Percentiles rank a stretch among this genome's conserved stretches.
Conservation (phyloP, 2,329 filamentous ascomycete species). For the Penicillium capsulatum region DNA sequence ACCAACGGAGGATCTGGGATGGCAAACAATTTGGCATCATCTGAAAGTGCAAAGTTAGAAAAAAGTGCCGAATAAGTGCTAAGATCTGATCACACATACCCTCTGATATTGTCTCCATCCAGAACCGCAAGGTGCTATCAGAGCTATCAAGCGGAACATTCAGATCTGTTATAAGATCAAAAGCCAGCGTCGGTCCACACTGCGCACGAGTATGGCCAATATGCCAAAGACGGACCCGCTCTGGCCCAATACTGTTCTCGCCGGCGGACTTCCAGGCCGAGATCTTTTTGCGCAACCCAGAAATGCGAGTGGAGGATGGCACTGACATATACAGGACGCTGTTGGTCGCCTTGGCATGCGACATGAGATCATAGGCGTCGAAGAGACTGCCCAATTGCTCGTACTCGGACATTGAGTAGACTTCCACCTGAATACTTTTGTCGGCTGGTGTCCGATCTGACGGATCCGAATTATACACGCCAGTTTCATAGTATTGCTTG, state of each 20-base stretch:
- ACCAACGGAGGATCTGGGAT: constrained; percentile 31
- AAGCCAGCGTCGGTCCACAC: constrained; percentile 32
- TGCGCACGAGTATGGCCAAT: constrained; percentile 35
- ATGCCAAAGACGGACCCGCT: constrained; percentile 41
- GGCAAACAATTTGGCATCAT: constrained; percentile 35
- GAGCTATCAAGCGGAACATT: constrained; percentile 28
- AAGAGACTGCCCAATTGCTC: constrained; percentile 38
- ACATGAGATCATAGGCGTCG: constrained; percentile 44
- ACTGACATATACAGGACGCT: constrained; percentile 36
- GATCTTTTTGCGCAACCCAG: constrained; percentile 38
- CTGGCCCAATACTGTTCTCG: constrained; percentile 22
- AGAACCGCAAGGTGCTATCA: constrained; percentile 32
- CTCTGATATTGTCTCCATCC: constrained; percentile 39
- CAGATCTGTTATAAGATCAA: constrained; percentile 34
- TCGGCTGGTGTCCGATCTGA: constrained; percentile 9
- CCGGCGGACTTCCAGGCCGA: constrained; percentile 29
- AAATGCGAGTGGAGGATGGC: constrained; percentile 31
- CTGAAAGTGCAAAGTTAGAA: constrained; percentile 17
- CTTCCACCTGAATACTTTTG: constrained; percentile 36
- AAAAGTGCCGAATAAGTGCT: neutral
- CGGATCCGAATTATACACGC: constrained; percentile 17
- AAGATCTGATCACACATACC: constrained; percentile 19
- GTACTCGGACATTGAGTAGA: constrained; percentile 37
- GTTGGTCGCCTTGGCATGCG: constrained; percentile 32
- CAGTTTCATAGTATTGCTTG: constrained; percentile 39